A percentile compares a stretch with the other conserved stretches of the same genome.
These are phyloP conservation scores for Usnea hakonensis DNA, from an alignment of 495 filamentous ascomycete species.

Conservation along the genomic window DNA sequence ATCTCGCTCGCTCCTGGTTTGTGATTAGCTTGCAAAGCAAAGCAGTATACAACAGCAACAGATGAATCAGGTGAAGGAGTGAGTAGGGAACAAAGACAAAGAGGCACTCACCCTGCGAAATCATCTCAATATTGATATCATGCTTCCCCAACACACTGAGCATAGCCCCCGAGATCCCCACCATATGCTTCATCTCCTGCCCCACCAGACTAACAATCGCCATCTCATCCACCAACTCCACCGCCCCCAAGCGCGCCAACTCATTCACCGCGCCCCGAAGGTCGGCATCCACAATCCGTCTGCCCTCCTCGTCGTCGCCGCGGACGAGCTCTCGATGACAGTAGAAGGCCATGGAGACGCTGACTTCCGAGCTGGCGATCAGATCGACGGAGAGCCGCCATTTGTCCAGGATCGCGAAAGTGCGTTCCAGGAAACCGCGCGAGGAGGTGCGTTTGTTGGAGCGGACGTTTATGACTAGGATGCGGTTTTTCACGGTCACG, in stretches of 20 bases:
- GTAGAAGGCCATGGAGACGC: slow-evolving; percentile 90
- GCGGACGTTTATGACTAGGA: slow-evolving; percentile 90
- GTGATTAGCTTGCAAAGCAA: neutral
- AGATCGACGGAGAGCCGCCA: slow-evolving; percentile 79
- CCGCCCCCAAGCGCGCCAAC: slow-evolving; percentile 65
- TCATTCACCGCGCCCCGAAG: slow-evolving; percentile 61
- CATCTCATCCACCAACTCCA: slow-evolving; percentile 78
- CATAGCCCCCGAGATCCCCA: slow-evolving; percentile 81
- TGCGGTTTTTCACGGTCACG: slow-evolving; percentile 91
- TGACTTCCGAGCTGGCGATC: slow-evolving; percentile 88
- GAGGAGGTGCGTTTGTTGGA: slow-evolving; percentile 81
- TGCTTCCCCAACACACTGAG: slow-evolving; percentile 66
- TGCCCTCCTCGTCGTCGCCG: slow-evolving; percentile 50
- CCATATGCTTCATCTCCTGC: slow-evolving; percentile 93
- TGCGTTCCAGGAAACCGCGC: slow-evolving; percentile 82
- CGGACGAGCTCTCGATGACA: slow-evolving; percentile 47
- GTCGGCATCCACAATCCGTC: slow-evolving; percentile 54
- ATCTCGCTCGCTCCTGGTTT: slow-evolving; percentile 86
- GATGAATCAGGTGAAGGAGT: too few species aligned
- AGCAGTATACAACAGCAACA: neutral
- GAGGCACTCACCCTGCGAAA: slow-evolving; percentile 19
- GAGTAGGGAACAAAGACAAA: neutral
- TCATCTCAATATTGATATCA: slow-evolving; percentile 22
- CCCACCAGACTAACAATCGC: slow-evolving; percentile 87
- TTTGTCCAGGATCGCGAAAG: slow-evolving; percentile 76